A percentile compares a stretch with the other conserved stretches of the same genome.
Evolutionary conservation across 2,329 filamentous ascomycete species (phyloP).

Genomic region (Ploettnerulaceae sp.): DNA sequence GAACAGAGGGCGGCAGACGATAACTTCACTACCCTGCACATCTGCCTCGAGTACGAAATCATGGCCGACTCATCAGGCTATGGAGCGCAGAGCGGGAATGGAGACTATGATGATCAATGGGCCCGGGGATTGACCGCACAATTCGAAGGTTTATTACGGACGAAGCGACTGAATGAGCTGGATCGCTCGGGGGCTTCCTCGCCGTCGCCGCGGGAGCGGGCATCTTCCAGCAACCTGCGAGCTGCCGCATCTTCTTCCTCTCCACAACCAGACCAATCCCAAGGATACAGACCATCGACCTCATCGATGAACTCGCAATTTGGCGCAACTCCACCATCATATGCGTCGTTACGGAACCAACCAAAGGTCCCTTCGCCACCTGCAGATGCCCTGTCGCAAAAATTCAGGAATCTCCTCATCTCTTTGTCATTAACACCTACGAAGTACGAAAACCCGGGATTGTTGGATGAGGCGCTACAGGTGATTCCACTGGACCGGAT

Average conservation of each 20-base stretch:
- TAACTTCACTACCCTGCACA: constrained; percentile 21
- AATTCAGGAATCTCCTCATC: constrained; percentile 77
- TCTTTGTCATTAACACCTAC: constrained; percentile 83
- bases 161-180: constrained; percentile 81
- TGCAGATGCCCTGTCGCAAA: constrained; percentile 63
- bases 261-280: constrained; percentile 23
- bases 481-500: constrained; percentile 85
- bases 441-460: constrained; percentile 93
- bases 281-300: constrained; percentile 42
- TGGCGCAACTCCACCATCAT: constrained; percentile 49
- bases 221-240: constrained; percentile 46
- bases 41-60: constrained; percentile 24
- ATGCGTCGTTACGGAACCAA: constrained; percentile 57
- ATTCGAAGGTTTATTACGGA: constrained; percentile 82
- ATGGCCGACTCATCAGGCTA: constrained; percentile 29
- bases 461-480: constrained; percentile 86
- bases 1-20: constrained; percentile 15
- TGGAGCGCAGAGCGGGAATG: constrained; percentile 16
- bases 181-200: constrained; percentile 58
- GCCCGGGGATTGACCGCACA: constrained; percentile 74
- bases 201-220: constrained; percentile 47
- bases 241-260: constrained; percentile 34
- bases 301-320: constrained; percentile 36
- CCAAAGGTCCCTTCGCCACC: constrained; percentile 73
- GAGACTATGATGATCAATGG: constrained; percentile 61